phyloP scores from a whole-genome alignment of 495 filamentous ascomycete species.

The Penicillium arizonense region DNA sequence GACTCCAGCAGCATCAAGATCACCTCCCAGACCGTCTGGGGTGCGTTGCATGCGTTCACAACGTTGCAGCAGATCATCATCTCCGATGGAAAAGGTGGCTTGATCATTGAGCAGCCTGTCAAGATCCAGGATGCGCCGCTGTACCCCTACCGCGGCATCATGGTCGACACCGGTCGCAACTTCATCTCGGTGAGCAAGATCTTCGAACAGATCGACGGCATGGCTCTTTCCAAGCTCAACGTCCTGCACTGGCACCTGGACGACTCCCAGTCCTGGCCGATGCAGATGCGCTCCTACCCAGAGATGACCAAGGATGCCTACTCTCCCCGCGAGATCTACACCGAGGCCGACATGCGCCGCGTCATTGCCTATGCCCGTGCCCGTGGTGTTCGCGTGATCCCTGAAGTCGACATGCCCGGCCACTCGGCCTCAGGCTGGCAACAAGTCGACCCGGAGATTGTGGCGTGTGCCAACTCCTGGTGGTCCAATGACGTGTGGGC shows the following conservation, averaged over 20 bases:
- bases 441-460: constrained; percentile 50
- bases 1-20: constrained; percentile 38
- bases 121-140: constrained; percentile 45
- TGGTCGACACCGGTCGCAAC: constrained; percentile 51
- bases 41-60: constrained; percentile 59
- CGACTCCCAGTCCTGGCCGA: constrained; percentile 51
- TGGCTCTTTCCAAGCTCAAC: constrained; percentile 53
- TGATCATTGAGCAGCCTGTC: constrained; percentile 51
- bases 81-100: constrained; percentile 39
- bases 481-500: constrained; percentile 55
- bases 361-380: constrained; percentile 46
- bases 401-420: constrained; percentile 54
- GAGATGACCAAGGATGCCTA: constrained; percentile 56
- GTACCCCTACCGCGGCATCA: constrained; percentile 50
- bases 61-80: constrained; percentile 55
- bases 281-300: constrained; percentile 48
- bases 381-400: constrained; percentile 48
- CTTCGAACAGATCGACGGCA: constrained; percentile 50
- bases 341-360: constrained; percentile 36
- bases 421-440: constrained; percentile 53
- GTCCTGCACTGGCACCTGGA: constrained; percentile 53
- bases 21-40: constrained; percentile 49
- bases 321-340: constrained; percentile 44
- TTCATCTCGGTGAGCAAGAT: constrained; percentile 49
- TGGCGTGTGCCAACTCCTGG: constrained; percentile 53